These are phyloP conservation scores for Sabuloglossum arenarium DNA, from an alignment of 495 filamentous ascomycete genomes.

Conservation along the genomic window DNA sequence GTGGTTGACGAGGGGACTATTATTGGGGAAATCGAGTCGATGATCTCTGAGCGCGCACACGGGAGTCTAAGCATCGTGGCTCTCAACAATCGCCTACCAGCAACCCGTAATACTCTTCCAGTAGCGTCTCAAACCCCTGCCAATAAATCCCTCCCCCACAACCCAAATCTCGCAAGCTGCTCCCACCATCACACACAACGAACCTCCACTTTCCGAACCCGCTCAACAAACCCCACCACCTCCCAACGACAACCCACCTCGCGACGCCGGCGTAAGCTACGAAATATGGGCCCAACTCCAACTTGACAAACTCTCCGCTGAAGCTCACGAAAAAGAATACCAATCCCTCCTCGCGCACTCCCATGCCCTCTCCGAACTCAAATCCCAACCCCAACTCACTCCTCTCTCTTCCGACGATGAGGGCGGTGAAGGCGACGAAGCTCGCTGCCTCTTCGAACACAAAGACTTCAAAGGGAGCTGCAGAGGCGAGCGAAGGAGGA, in stretches of 20 bases:
- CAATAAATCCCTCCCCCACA: background rate
- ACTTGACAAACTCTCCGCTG: conserved; percentile 21
- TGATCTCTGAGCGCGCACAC: conserved; percentile 25
- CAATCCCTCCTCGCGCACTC: background rate
- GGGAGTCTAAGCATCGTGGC: conserved; percentile 5
- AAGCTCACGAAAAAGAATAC: conserved; percentile 10
- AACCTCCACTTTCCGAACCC: background rate
- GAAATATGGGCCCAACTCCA: conserved; percentile 39
- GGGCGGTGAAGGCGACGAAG: background rate
- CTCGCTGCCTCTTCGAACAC: no score
- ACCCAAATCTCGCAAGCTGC: background rate
- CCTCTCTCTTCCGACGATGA: background rate
- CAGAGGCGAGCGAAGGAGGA: background rate
- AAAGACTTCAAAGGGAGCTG: no score
- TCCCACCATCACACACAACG: background rate
- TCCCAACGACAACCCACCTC: conserved; percentile 5
- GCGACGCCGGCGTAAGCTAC: conserved; percentile 38
- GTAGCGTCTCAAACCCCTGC: background rate
- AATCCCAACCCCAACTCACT: background rate
- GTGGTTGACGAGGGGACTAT: conserved; percentile 18
- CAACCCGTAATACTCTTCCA: background rate
- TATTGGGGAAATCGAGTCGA: conserved; percentile 17
- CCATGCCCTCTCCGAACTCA: background rate
- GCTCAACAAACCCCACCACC: background rate
- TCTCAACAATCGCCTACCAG: background rate